phyloP scores from a whole-genome alignment of 2,329 filamentous ascomycete species.

The Paraconiothyrium brasiliense region DNA sequence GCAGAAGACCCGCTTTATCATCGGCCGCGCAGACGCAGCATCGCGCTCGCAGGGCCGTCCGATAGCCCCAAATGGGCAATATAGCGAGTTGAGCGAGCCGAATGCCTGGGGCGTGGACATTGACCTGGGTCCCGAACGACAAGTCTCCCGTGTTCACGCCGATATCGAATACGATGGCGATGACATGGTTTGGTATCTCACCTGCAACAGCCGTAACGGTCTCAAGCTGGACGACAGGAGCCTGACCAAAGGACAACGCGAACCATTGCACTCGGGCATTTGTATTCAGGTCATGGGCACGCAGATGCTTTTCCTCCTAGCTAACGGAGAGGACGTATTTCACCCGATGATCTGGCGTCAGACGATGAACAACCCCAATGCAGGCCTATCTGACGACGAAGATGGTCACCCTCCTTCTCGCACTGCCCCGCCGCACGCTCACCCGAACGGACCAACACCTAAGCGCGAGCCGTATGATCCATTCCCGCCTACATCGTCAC shows the following conservation, averaged over 20 bases:
- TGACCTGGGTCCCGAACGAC: constrained; percentile 71
- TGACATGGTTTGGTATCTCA: constrained; percentile 76
- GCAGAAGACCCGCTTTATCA: constrained; percentile 76
- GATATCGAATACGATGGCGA: constrained; percentile 58
- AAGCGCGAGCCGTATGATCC: constrained; percentile 50
- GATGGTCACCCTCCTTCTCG: constrained; percentile 44
- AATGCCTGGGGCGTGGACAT: constrained; percentile 73
- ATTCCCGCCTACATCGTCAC: constrained; percentile 48
- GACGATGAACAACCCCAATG: constrained; percentile 55
- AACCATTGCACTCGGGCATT: constrained; percentile 80
- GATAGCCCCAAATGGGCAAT: constrained; percentile 38
- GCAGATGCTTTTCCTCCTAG: constrained; percentile 99
- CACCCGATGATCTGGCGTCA: constrained; percentile 72
- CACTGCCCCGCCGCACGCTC: constrained; percentile 40
- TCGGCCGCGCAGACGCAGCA: constrained; percentile 66
- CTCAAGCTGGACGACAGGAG: constrained; percentile 80
- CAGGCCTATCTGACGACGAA: constrained; percentile 46
- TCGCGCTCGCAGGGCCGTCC: constrained; percentile 38
- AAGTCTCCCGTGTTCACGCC: constrained; percentile 61
- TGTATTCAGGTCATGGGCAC: constrained; percentile 91
- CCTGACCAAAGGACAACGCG: constrained; percentile 72
- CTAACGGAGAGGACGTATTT: constrained; percentile 75
- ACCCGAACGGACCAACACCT: constrained; percentile 46
- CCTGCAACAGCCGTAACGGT: constrained; percentile 91
- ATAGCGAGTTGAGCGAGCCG: constrained; percentile 34